Conservation (phyloP, 2,329 filamentous ascomycete genomes). For the Colletotrichum siamense region DNA sequence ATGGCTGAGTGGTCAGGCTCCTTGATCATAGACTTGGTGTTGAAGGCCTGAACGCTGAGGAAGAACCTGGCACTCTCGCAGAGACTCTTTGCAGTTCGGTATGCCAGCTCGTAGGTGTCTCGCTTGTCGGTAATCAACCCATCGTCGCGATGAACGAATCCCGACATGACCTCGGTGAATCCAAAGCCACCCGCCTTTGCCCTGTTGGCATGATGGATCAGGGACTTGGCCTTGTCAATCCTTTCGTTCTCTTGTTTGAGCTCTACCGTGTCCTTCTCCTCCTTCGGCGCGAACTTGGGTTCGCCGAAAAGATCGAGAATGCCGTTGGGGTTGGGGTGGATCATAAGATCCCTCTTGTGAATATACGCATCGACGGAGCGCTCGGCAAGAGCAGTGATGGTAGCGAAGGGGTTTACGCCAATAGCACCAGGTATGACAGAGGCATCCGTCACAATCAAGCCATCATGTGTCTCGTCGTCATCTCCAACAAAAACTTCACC, state of each 20-base stretch:
- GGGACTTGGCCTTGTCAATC: slow-evolving; percentile 39
- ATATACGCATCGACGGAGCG: slow-evolving; percentile 61
- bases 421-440: slow-evolving; percentile 67
- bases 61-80: slow-evolving; percentile 64
- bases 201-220: slow-evolving; percentile 47
- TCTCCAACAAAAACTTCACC: slow-evolving; percentile 65
- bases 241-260: slow-evolving; percentile 39
- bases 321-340: slow-evolving; percentile 52
- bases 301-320: slow-evolving; percentile 60
- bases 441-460: slow-evolving; percentile 67
- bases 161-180: slow-evolving; percentile 71
- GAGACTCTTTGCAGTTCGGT: slow-evolving; percentile 55
- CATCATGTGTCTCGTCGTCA: slow-evolving; percentile 55
- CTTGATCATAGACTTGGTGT: slow-evolving; percentile 52
- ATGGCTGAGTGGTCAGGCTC: slow-evolving; percentile 55
- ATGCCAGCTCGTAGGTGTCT: slow-evolving; percentile 59
- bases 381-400: slow-evolving; percentile 72
- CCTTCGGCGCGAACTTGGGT: slow-evolving; percentile 39
- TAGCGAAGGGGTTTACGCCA: slow-evolving; percentile 72
- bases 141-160: slow-evolving; percentile 57
- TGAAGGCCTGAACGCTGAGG: slow-evolving; percentile 61
- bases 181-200: slow-evolving; percentile 56
- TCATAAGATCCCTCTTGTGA: slow-evolving; percentile 41
- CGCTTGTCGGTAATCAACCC: slow-evolving; percentile 47
- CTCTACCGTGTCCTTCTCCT: slow-evolving; percentile 21